A percentile compares a stretch with the other conserved stretches of the same genome.
These are phyloP conservation scores for Orbilia oligospora DNA, from an alignment of 2,329 filamentous ascomycete species.

Conservation along the genomic window DNA sequence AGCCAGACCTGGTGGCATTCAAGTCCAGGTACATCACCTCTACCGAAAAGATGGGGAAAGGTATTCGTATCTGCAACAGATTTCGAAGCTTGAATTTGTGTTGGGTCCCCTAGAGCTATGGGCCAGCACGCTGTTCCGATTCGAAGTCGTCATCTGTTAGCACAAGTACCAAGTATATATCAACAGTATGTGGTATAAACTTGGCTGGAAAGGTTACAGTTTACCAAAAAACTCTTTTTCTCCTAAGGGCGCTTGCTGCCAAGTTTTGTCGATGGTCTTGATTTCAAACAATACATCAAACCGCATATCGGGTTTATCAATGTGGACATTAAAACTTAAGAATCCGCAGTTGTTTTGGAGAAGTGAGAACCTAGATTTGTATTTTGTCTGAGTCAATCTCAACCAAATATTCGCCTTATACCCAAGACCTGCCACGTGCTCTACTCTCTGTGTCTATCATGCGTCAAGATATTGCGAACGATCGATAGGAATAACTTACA, in stretches of 20 bases:
- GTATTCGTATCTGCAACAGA: not conserved
- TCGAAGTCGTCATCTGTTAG: not conserved
- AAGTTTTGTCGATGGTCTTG: slow-evolving; percentile 7
- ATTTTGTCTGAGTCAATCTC: not conserved
- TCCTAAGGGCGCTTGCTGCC: not conserved
- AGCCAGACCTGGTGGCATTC: slow-evolving; percentile 50
- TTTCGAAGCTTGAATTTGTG: slow-evolving; percentile 25
- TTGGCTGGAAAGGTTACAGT: not conserved
- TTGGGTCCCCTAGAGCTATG: not conserved
- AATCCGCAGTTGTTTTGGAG: slow-evolving; percentile 30
- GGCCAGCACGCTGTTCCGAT: slow-evolving; percentile 32
- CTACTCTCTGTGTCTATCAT: too few species aligned
- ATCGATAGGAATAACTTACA: not conserved
- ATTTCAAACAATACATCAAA: slow-evolving; percentile 37
- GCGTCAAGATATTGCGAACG: too few species aligned
- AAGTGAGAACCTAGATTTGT: slow-evolving; percentile 20
- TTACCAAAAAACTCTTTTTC: slow-evolving; percentile 37
- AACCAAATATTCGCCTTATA: too few species aligned
- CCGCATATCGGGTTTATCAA: slow-evolving; percentile 18
- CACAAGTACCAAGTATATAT: not conserved
- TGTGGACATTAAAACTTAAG: slow-evolving; percentile 30
- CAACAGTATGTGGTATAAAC: too few species aligned
- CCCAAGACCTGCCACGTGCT: too few species aligned
- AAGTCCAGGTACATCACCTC: slow-evolving; percentile 8
- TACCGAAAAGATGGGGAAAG: slow-evolving; percentile 34